A percentile compares a stretch with the other conserved stretches of the same genome.
phyloP scores from a whole-genome alignment of 306 rosid genomes.

The Datisca glomerata region DNA sequence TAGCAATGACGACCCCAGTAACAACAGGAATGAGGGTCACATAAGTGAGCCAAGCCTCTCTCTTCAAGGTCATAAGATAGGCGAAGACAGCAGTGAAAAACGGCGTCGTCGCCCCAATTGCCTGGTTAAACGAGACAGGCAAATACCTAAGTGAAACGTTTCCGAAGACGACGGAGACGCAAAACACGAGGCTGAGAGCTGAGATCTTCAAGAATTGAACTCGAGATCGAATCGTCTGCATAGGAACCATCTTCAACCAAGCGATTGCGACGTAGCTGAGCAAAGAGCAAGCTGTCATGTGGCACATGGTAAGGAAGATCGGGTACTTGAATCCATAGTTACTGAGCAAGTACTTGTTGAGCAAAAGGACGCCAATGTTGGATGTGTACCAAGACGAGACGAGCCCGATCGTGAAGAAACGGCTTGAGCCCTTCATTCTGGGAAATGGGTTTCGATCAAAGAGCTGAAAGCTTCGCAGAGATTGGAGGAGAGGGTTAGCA shows the following conservation, averaged over 20 bases:
- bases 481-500: constrained; percentile 1
- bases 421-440: constrained; percentile 54
- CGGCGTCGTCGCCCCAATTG: constrained; percentile 94
- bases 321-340: constrained; percentile 99
- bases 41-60: constrained; percentile 96
- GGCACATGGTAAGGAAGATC: constrained; percentile 98
- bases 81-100: constrained; percentile 96
- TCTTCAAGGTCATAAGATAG: constrained; percentile 69
- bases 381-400: constrained; percentile 82
- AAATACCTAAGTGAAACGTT: constrained; percentile 79
- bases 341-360: constrained; percentile 87
- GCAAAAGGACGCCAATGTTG: constrained; percentile 86
- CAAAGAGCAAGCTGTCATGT: constrained; percentile 92
- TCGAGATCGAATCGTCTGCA: constrained; percentile 84
- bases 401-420: constrained; percentile 75
- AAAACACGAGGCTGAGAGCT: constrained; percentile 67
- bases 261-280: constrained; percentile 93
- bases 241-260: constrained; percentile 89
- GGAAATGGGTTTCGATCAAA: constrained; percentile 27
- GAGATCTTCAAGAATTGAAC: constrained; percentile 87
- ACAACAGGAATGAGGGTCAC: constrained; percentile 87
- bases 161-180: constrained; percentile 92
- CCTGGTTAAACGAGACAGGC: constrained; percentile 92
- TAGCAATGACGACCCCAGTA: constrained; percentile 88
- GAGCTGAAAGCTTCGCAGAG: constrained; percentile 20